Evolutionary conservation across 2,329 filamentous ascomycete species (phyloP), one percentile per base, ranked within the genome.

Genomic region (Ophiognomonia clavigignenti-juglandacearum): DNA sequence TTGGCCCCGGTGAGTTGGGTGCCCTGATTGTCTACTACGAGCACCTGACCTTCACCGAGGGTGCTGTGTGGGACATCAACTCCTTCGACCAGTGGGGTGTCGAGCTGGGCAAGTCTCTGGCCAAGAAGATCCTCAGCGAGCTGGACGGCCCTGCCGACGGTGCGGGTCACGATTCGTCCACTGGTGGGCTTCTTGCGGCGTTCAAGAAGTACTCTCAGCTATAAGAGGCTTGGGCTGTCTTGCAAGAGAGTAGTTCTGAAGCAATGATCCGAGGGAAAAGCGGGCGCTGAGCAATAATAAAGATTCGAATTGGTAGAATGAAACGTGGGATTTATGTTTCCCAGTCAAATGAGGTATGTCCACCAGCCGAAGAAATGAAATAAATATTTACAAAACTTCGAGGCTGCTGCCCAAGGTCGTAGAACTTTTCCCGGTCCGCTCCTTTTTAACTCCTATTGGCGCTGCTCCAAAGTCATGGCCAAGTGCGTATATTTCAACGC

Each of bases 31-130:
- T 90, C 56, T 98, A 97, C 80, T 98, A 98, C 71, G 93, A 98
- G 78, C 93, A 98, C 73, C 73, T 97, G 53, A 97, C 93, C 47
- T 98, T 98, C 70, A 95, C 88, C 31, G 93, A 98, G 74, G 93
- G 93, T 61, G 92, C 91, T 43, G 78, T 98, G 65, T 98, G 93
- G 93, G 95, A 97, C 74, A 96, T 98, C 77, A 98, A 98, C 82
- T 90, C 85, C 63, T 98, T 97, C 65, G 93, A 98, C 73, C 93
- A 98, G 77, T 98, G 93, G 93, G 93, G 93, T 72, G 93, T 98
- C 37, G 93, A 98, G 78, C 76, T 98, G 53, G 93, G 93, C 68
- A 98, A 98, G 85, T 83, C 86, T 34, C 75, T 98, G 56, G 93
- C 93, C 53, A 97, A 92, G 83, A 91, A 89, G 74, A 90, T 91